Conservation (phyloP, 2,329 filamentous ascomycete genomes). For the Neofusicoccum laricinum region DNA sequence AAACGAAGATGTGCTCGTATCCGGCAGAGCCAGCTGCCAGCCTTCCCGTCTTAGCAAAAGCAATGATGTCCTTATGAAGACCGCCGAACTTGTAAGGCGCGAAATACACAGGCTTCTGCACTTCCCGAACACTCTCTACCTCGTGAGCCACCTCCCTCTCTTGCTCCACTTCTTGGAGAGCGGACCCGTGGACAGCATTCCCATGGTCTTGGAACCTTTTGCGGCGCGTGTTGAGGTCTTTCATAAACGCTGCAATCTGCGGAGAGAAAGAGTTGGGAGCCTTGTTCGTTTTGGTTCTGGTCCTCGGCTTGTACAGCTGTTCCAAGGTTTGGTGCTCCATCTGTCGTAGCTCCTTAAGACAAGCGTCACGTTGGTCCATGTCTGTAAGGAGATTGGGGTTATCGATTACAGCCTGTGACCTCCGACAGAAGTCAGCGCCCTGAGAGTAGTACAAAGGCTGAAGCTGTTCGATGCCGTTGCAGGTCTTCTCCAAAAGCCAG, state of each 20-base stretch:
- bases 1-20: neutral
- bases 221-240: conserved; percentile 34
- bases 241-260: neutral
- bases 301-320: conserved; percentile 54
- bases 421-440: conserved; percentile 58
- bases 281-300: neutral
- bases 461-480: conserved; percentile 57
- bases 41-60: conserved; percentile 47
- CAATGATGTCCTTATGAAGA: conserved; percentile 47
- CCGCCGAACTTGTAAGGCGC: conserved; percentile 43
- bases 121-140: conserved; percentile 56
- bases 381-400: conserved; percentile 43
- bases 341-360: conserved; percentile 47
- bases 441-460: conserved; percentile 59
- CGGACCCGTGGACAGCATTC: conserved; percentile 46
- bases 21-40: conserved; percentile 22
- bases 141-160: conserved; percentile 58
- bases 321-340: conserved; percentile 57
- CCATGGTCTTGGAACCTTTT: conserved; percentile 44
- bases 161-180: conserved; percentile 57
- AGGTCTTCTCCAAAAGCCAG: conserved; percentile 66
- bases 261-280: conserved; percentile 17
- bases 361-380: conserved; percentile 34
- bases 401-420: conserved; percentile 48
- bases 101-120: conserved; percentile 47